These are phyloP conservation scores for Microcyclospora pomicola DNA, from an alignment of 2,329 filamentous ascomycete species.

Conservation along the genomic window DNA sequence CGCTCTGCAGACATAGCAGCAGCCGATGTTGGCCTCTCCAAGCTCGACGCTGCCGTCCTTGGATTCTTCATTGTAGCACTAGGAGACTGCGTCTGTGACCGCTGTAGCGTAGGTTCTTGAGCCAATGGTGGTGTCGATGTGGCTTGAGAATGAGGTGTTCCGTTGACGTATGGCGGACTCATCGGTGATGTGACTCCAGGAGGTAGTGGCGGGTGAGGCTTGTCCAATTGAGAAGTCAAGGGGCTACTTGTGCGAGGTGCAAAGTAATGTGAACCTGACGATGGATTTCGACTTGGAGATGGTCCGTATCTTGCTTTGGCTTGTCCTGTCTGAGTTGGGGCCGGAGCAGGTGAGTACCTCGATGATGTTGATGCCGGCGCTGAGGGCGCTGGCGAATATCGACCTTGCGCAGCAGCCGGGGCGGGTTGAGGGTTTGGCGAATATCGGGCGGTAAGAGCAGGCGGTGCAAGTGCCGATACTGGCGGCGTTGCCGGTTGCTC, in stretches of 20 bases:
- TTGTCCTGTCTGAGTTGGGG: conserved; percentile 20
- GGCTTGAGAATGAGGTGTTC: conserved; percentile 2
- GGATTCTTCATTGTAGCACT: conserved; percentile 39
- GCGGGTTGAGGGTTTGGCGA: conserved; percentile 13
- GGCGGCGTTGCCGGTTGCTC: conserved; percentile 15
- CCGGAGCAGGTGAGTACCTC: conserved; percentile 25
- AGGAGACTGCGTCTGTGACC: conserved; percentile 47
- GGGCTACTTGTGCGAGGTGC: conserved; percentile 53
- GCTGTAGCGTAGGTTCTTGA: conserved; percentile 26
- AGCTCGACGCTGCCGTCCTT: conserved; percentile 26
- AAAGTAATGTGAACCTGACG: conserved; percentile 35
- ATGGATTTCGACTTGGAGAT: conserved; percentile 18
- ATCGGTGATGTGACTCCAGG: conserved; percentile 11
- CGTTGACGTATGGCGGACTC: conserved; percentile 2
- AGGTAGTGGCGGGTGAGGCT: conserved; percentile 18
- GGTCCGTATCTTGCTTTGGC: conserved; percentile 26
- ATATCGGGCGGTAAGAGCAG: conserved; percentile 11
- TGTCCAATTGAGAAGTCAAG: conserved; percentile 35
- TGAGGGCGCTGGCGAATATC: conserved; percentile 16
- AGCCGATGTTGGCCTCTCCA: conserved; percentile 42
- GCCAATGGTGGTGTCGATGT: not conserved
- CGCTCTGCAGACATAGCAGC: conserved; percentile 25
- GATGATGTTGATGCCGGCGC: conserved; percentile 13
- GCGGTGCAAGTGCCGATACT: conserved; percentile 5
- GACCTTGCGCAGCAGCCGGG: conserved; percentile 7